Evolutionary conservation across 2,329 filamentous ascomycete genomes (phyloP).

Genomic region (Aspergillus cejpii): DNA sequence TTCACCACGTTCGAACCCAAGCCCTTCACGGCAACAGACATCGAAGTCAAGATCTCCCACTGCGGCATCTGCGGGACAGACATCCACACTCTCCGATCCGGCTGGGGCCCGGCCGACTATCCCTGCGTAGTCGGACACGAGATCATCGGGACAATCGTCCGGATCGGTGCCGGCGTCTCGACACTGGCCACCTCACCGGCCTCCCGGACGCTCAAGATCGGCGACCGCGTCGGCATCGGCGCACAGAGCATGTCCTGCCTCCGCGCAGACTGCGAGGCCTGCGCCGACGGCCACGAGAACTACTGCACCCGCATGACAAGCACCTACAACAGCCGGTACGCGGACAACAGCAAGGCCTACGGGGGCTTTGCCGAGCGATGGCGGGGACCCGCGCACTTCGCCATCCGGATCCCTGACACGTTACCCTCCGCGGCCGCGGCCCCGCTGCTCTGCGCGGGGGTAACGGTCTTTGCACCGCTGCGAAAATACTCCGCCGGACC

Average conservation of each 20-base stretch:
- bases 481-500: slow-evolving; percentile 60
- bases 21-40: slow-evolving; percentile 52
- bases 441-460: slow-evolving; percentile 70
- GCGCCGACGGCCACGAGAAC: slow-evolving; percentile 34
- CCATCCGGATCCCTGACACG: slow-evolving; percentile 49
- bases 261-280: slow-evolving; percentile 37
- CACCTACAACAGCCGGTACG: slow-evolving; percentile 35
- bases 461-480: slow-evolving; percentile 66
- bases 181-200: slow-evolving; percentile 19
- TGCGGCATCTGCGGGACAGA: slow-evolving; percentile 62
- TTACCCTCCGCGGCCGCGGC: slow-evolving; percentile 50
- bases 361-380: slow-evolving; percentile 55
- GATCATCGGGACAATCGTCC: slow-evolving; percentile 55
- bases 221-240: slow-evolving; percentile 59
- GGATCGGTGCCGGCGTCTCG: slow-evolving; percentile 44
- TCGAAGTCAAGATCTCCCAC: slow-evolving; percentile 60
- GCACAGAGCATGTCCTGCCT: slow-evolving; percentile 54
- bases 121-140: slow-evolving; percentile 57
- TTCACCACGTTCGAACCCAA: slow-evolving; percentile 37
- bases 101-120: slow-evolving; percentile 38
- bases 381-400: slow-evolving; percentile 54
- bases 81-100: slow-evolving; percentile 53
- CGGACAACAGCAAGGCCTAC: slow-evolving; percentile 32
- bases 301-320: slow-evolving; percentile 36
- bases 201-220: slow-evolving; percentile 45